Evolutionary conservation across 1,139 yeast species (phyloP), one percentile per base, ranked within the genome.

Genomic region (Tardiomyces digboiensis): DNA sequence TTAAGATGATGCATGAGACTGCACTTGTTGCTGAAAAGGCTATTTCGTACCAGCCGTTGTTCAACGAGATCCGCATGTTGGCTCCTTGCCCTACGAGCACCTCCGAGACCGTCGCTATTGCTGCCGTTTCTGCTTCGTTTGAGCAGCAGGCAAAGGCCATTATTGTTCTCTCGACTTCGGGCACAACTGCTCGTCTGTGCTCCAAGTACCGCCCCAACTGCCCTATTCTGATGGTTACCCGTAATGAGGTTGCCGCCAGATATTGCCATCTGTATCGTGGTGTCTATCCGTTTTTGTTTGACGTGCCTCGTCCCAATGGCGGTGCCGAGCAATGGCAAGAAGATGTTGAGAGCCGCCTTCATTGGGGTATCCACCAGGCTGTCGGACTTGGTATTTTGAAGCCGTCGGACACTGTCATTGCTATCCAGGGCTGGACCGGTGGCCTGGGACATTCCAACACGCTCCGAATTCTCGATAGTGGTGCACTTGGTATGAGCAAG

Each of bases 381-480:
- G 76, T 82, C 63, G 82, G 78, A 55, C 78, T 89, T 61, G 95
- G 95, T 57, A 80, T 91, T 68, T 74, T 91, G 67, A 71, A 73
- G 61, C 79, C 80, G 70, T 96, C 96, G 68, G 97, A 88, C 68
- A 75, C 85, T 49, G 84, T 88, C 61, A 88, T 91, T 58, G 86
- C 95, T 64, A 84, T 91, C 66, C 98, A 91, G 78, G 98, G 98
- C 68, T 91, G 96, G 94, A 86, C 95, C 64, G 85, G 93, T 68
- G 98, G 98, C 72, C 77, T 89, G 54, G 99, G 98, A 66, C 96
- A 91, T 80, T 85, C 98, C 64, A 91, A 91, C 83, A 91, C 98
- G 54, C 80, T 91, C 70, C 91, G 97, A 78, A 65, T 69, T 46
- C 56, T 68, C 44, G 66, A 63, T 13, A 5, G 16, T 26, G 33